Evolutionary conservation across 805 yeast genomes (phyloP).

Genomic region (Kazachstania kunashirensis): DNA sequence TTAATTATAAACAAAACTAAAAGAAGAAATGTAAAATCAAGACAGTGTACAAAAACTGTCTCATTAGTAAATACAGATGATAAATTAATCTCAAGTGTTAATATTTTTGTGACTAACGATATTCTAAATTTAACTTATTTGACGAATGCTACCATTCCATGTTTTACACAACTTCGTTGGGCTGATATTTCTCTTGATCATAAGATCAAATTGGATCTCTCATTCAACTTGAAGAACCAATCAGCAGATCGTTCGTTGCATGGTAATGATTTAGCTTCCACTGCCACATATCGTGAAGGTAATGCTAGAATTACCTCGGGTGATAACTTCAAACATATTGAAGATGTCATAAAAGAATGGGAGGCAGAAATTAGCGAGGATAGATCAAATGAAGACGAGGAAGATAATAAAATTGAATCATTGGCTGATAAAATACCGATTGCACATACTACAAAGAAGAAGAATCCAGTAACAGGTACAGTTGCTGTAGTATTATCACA

Average conservation of each 20-base stretch:
- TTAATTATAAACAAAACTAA: slow-evolving; percentile 28
- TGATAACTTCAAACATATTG: slow-evolving; percentile 48
- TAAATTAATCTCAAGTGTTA: slow-evolving; percentile 19
- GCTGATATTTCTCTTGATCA: slow-evolving; percentile 32
- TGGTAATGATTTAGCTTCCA: slow-evolving; percentile 41
- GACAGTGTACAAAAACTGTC: slow-evolving; percentile 39
- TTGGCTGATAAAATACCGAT: slow-evolving; percentile 40
- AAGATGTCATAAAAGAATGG: slow-evolving; percentile 34
- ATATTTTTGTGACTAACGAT: slow-evolving; percentile 28
- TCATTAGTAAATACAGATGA: slow-evolving; percentile 38
- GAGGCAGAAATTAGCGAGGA: slow-evolving; percentile 35
- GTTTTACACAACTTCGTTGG: slow-evolving; percentile 49
- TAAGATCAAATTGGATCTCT: slow-evolving; percentile 27
- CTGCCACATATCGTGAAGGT: slow-evolving; percentile 50
- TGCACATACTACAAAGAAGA: slow-evolving; percentile 24
- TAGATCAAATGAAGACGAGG: slow-evolving; percentile 34
- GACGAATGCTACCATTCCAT: slow-evolving; percentile 49
- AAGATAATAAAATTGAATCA: slow-evolving; percentile 32
- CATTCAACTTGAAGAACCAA: slow-evolving; percentile 5
- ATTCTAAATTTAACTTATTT: slow-evolving; percentile 47
- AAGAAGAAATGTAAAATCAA: slow-evolving; percentile 45
- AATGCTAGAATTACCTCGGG: slow-evolving; percentile 56
- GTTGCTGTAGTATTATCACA: slow-evolving; percentile 79
- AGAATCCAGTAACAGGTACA: slow-evolving; percentile 60
- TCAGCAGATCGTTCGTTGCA: slow-evolving; percentile 14